A percentile compares a stretch with the other conserved stretches of the same genome.
Evolutionary conservation across 2,329 filamentous ascomycete species (phyloP).

Genomic region (Scleromitrula shiraiana): DNA sequence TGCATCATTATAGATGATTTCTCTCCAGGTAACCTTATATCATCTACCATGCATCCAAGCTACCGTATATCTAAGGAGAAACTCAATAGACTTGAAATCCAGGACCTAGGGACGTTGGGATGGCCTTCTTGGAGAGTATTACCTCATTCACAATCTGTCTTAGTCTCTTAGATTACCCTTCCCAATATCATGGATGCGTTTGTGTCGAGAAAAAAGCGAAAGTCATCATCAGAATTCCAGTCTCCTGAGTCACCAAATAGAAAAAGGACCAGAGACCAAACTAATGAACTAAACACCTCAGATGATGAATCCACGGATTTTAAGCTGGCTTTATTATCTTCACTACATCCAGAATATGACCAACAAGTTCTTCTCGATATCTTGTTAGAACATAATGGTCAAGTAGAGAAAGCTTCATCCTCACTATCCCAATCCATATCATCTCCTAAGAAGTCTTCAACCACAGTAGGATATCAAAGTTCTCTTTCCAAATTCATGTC

Average conservation of each 20-base stretch:
- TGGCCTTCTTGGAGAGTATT: neutral
- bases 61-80: too few relatives aligned
- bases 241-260: neutral
- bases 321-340: conserved; percentile 77
- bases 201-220: conserved; percentile 47
- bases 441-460: conserved; percentile 25
- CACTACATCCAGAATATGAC: conserved; percentile 57
- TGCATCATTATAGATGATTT: neutral
- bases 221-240: conserved; percentile 24
- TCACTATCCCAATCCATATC: conserved; percentile 37
- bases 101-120: neutral
- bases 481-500: conserved; percentile 48
- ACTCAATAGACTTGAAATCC: too few relatives aligned
- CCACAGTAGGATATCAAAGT: conserved; percentile 46
- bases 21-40: neutral
- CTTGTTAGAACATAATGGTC: conserved; percentile 69
- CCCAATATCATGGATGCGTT: conserved; percentile 47
- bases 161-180: neutral
- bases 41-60: too few relatives aligned
- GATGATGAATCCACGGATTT: conserved; percentile 76
- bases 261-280: conserved; percentile 11
- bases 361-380: conserved; percentile 69
- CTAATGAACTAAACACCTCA: conserved; percentile 19
- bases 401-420: conserved; percentile 56
- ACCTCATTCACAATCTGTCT: neutral